phyloP scores from a whole-genome alignment of 768 basidiomycete species.

The Suillus weaverae region DNA sequence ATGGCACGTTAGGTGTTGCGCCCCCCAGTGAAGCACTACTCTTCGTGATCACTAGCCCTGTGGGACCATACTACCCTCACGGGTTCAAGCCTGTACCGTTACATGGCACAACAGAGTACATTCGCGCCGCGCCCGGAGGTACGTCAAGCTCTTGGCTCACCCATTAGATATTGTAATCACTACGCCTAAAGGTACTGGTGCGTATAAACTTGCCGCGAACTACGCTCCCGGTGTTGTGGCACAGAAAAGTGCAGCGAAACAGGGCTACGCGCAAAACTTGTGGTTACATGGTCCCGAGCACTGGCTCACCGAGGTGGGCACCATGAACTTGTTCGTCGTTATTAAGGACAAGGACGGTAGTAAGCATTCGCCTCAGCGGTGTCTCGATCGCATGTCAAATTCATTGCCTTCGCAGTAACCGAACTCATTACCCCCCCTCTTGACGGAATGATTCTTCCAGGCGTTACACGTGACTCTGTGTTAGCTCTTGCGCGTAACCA shows the following conservation, averaged over 20 bases:
- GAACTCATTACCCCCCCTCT: constrained; percentile 69
- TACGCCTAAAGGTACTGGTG: constrained; percentile 64
- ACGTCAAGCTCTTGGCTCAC: not conserved
- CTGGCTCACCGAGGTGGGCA: constrained; percentile 69
- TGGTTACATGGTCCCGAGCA: constrained; percentile 78
- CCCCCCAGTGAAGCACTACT: constrained; percentile 69
- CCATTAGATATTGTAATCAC: constrained; percentile 10
- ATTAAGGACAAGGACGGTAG: constrained; percentile 71
- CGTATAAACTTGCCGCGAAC: constrained; percentile 85
- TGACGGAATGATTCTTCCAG: constrained; percentile 67
- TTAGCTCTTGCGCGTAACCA: constrained; percentile 56
- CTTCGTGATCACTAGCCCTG: constrained; percentile 61
- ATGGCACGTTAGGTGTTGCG: constrained; percentile 45
- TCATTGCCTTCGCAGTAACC: constrained; percentile 30
- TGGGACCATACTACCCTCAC: constrained; percentile 79
- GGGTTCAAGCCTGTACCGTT: constrained; percentile 93
- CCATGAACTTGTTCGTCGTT: constrained; percentile 90
- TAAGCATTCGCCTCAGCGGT: constrained; percentile 26
- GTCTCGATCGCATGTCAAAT: not conserved
- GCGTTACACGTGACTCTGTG: constrained; percentile 61
- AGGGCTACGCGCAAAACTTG: constrained; percentile 86
- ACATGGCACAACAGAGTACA: constrained; percentile 78
- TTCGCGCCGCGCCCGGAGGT: constrained; percentile 87
- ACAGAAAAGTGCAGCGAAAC: constrained; percentile 70
- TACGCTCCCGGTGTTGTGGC: constrained; percentile 88